Base-by-base conservation (phyloP, 202 grass and related monocot species). In the Hordeum pubiflorum region DNA sequence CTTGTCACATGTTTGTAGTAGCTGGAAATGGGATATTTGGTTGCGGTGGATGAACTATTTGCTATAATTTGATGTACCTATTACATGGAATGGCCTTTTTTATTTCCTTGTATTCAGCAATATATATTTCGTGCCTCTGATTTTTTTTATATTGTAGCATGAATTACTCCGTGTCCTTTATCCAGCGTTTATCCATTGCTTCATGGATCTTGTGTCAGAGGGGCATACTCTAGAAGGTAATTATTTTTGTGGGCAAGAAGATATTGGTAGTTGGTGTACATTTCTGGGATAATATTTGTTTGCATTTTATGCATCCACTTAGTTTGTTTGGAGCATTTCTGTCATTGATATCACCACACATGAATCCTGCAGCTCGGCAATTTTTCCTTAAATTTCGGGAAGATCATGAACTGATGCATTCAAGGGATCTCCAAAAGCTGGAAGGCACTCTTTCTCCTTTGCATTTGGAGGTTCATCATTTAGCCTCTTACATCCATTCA, bases 171-270 rank as follows among this genome's bases (percentile, higher is more conserved):
- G 90, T 9, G 65, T 95, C 61, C 90, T 98, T 31, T 95, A 98
- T 85, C 92, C 90, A 26, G 90, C 91, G 71, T 98, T 88, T 85
- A 93, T 98, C 62, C 92, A 98, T 77, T 93, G 86, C 84, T 98
- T 95, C 92, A 98, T 98, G 95, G 95, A 98, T 98, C 64, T 93
- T 75, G 86, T 98, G 58, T 86, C 84, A 65, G 88, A 89, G 88
- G 90, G 92, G 72, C 92, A 98, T 83, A 89, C 90, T 85, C 90
- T 88, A 22, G 86, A 98, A 89, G 95, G 95, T 98, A 91, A 76
- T 56, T n/a, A 50, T 52, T 8, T 72, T 31, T 72, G 10, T 15
- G 8, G 41, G 8, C 43, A 72, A 52, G 31, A 98, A 86, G 90
- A 86, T 91, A 93, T 79, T 43, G 15, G 48, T 66, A 29, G 52